Base-by-base conservation (phyloP, 2,329 filamentous ascomycete genomes). In the Elsinoe necatrix region DNA sequence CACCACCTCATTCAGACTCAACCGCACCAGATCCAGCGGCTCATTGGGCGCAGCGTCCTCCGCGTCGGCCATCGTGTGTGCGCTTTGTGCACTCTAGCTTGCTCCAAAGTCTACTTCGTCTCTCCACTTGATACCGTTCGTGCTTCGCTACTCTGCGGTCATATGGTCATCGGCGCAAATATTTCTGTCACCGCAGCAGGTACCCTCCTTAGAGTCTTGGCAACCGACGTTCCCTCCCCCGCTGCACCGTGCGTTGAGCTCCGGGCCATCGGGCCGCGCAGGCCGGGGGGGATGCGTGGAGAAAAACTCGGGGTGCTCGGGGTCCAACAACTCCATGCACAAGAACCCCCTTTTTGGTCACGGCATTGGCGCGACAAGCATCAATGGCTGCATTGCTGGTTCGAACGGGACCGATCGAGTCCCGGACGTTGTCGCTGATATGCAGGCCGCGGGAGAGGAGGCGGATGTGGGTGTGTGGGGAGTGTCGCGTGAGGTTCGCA, bases 1-100 rank as follows among this genome's bases (percentile, higher is more conserved):
- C 54, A 98, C 93, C 45, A 93, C 83, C 73, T 98, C 93, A 72
- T 97, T 92, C 48, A 98, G 82, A 64, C 92, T 89, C 57, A 98
- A 82, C 64, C 91, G 89, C 64, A 98, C 93, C 41, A 98, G 84
- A 72, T 97, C 93, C 68, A 98, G 86, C 56, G 95, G 92, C 76
- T 98, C 92, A 55, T 91, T 85, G 57, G 68, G 66, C 37, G 37
- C 12, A 16, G 37, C 54, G 63, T 85, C 83, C 68, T 87, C 88
- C 61, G 78, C 80, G 73, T 95, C 91, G 65, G 91, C 87, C 91
- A 96, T 96, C 42, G 57, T 47, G 25, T 54, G 37, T 20, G 35
- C 52, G 35, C 35, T 14, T 9, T 31, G 11, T 45, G 20, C 41
- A 9, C 41, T 14, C 4, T 45, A 18, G 18, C 4, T 3, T 37